phyloP scores from a whole-genome alignment of 805 yeast species.

The Kuraishia capsulata region DNA sequence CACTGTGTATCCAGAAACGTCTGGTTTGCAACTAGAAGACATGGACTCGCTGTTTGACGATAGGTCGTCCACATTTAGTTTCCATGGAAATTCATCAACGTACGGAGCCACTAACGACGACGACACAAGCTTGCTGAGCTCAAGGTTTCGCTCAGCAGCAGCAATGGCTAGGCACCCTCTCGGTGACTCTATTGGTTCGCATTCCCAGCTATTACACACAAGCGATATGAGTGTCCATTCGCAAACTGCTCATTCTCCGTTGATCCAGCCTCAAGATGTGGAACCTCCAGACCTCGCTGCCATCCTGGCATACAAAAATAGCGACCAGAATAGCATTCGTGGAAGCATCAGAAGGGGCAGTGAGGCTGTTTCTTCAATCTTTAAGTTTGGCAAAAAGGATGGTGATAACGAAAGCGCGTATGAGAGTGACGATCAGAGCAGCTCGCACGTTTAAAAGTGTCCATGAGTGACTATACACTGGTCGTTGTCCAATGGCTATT shows the following conservation, averaged over 20 bases:
- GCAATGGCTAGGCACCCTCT: conserved; percentile 3
- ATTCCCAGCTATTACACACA: background rate
- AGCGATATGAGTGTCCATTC: conserved; percentile 3
- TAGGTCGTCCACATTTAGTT: conserved; percentile 18
- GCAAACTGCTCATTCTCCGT: conserved; percentile 5
- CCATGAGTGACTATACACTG: background rate
- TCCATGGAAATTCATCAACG: conserved; percentile 1
- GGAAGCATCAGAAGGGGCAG: conserved; percentile 34
- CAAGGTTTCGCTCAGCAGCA: conserved; percentile 3
- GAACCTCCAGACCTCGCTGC: conserved; percentile 28
- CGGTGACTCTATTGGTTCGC: background rate
- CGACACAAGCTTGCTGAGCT: background rate
- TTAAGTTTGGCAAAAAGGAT: conserved; percentile 15
- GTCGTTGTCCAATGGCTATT: background rate
- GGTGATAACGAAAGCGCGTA: conserved; percentile 8
- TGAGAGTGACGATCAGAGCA: background rate
- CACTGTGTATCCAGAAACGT: conserved; percentile 79
- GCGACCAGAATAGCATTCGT: conserved; percentile 22
- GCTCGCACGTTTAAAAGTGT: background rate
- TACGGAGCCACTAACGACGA: conserved; percentile 6
- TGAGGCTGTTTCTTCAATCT: conserved; percentile 28
- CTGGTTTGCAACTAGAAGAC: conserved; percentile 80
- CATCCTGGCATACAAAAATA: conserved; percentile 23
- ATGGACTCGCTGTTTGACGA: conserved; percentile 89
- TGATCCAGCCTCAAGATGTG: conserved; percentile 18